Evolutionary conservation across 2,329 filamentous ascomycete genomes (phyloP), one percentile per base, ranked within the genome.

Genomic region (Rhynchosporium graminicola): DNA sequence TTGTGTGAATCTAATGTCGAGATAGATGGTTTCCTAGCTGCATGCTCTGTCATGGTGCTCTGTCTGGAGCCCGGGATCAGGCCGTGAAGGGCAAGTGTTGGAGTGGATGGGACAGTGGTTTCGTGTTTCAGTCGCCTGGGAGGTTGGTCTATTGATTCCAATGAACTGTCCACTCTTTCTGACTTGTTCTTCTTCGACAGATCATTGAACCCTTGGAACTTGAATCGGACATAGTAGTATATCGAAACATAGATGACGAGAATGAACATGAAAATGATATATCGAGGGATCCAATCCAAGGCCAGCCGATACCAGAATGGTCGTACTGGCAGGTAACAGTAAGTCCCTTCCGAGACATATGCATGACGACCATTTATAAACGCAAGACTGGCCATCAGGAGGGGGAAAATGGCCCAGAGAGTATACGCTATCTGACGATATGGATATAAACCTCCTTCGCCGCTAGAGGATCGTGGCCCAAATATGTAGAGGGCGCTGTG

Each of bases 401-500:
- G 66, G 0, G 90, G 88, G 4, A 89, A 74, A 0, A 83, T 64
- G 15, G 86, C 72, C 73, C 85, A 89, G 36, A 80, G 69, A 15
- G 76, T 71, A 66, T 88, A 89, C 4, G 89, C 84, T 29, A 78
- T 77, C 26, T 82, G 78, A 3, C 89, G 83, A 66, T 87, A 88
- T 1, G 84, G 85, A 71, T 90, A 90, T 0, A 94, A 79, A 0
- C 89, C 89, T 51, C 86, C 84, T 63, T 83, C 79, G 2, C 83
- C 81, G 13, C 77, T 76, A 1, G 74, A 72, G 29, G 73, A 69
- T 46, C 72, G 73, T 0, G 86, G 84, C 28, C 82, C 81, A 67
- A 92, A 87, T 58, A 94, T 87, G 74, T 89, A 90, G 10, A 92
- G 76, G 2, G 84, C 85, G 56, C 87, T 89, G 72, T 94, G 90